Evolutionary conservation across 1,139 yeast species (phyloP), one percentile per base, ranked within the genome.

Genomic region (Saccharomycopsis hybrid): DNA sequence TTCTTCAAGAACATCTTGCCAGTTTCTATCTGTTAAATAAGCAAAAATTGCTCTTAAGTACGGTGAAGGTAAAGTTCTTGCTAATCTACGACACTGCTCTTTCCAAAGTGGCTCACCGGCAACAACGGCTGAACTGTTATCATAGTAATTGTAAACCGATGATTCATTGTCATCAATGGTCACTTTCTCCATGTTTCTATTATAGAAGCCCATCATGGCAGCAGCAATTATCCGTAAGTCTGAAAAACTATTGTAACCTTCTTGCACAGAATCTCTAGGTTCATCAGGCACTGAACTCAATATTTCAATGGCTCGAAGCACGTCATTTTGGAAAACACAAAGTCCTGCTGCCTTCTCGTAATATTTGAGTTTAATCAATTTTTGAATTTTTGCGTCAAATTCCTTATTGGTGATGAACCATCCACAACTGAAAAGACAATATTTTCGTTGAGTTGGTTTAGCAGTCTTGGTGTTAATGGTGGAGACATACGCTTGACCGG

Each of bases 1-100:
- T 59, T 92, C 97, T 62, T 89, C 96, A 51, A 92, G 71, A 2
- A 92, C 96, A 62, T 88, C 97, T 81, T 92, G 82, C 97, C 97
- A 92, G 56, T 90, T 95, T 48, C 88, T 86, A 61, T 92, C 97
- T 0, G 97, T 89, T 51, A 92, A 84, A 59, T 82, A 92, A 0
- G 97, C 96, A 71, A 92, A 92, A 1, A 90, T 86, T 0, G 95
- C 96, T 41, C 97, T 69, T 54, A 92, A 68, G 62, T 92, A 92
- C 0, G 97, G 97, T 60, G 87, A 85, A 18, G 85, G 95, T 50
- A 92, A 70, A 57, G 88, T 97, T 28, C 87, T 77, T 0, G 97
- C 88, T 76, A 92, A 78, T 55, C 76, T 77, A 45, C 96, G 79
- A 62, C 97, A 92, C 62, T 88, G 95, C 53, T 89, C 96, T 60